Conservation (phyloP, 495 filamentous ascomycete species). For the Xanthoparmelia taractica region DNA sequence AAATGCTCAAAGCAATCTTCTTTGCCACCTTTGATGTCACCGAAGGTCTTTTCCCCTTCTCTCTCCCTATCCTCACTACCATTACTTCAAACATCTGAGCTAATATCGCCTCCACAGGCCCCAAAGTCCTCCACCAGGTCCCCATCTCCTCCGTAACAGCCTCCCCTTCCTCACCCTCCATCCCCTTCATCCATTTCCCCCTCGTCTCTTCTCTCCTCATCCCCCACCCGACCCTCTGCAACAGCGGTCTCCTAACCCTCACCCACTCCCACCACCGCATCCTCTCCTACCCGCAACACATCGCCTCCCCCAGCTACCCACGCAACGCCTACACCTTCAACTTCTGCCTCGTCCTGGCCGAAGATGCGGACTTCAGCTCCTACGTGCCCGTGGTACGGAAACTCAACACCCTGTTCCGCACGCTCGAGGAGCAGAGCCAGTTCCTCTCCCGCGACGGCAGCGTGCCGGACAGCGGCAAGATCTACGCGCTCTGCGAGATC, state of each 20-base stretch:
- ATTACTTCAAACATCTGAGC: conserved; percentile 44
- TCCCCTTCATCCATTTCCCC: conserved; percentile 72
- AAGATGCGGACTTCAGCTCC: conserved; percentile 54
- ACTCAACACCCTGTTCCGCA: conserved; percentile 74
- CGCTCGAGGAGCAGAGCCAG: conserved; percentile 76
- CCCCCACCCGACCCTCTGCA: conserved; percentile 81
- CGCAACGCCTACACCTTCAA: conserved; percentile 99
- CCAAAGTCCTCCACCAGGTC: conserved; percentile 54
- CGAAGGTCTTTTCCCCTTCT: conserved; percentile 47
- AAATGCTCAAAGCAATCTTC: conserved; percentile 91
- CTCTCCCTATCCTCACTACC: conserved; percentile 50
- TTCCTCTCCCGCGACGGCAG: conserved; percentile 52
- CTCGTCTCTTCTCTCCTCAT: conserved; percentile 84
- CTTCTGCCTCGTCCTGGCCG: conserved; percentile 77
- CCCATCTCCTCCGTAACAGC: conserved; percentile 62
- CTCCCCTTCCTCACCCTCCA: conserved; percentile 43
- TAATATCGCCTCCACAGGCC: conserved; percentile 49
- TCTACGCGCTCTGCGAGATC: conserved; percentile 80
- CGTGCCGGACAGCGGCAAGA: conserved; percentile 48
- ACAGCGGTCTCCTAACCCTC: conserved; percentile 53
- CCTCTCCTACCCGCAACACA: conserved; percentile 82
- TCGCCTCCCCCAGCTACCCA: conserved; percentile 64
- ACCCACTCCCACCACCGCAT: conserved; percentile 77
- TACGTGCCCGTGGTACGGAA: conserved; percentile 82
- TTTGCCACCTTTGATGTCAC: conserved; percentile 87